Evolutionary conservation across 2,329 filamentous ascomycete genomes (phyloP).

Genomic region (Phialophora expanda): DNA sequence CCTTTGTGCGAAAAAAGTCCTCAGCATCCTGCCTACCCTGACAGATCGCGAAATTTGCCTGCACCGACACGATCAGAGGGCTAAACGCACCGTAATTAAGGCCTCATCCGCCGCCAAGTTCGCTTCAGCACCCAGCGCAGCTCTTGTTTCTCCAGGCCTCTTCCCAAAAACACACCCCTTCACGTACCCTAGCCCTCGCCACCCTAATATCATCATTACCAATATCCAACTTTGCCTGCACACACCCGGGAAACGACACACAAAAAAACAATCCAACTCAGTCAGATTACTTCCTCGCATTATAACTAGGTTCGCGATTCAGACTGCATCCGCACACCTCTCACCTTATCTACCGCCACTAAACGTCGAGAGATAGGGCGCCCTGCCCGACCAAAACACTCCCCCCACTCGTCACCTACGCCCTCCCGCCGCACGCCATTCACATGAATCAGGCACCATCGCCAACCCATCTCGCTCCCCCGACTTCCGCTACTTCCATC

Average conservation of each 20-base stretch:
- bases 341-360: slow-evolving; percentile 37
- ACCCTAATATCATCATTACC: slow-evolving; percentile 18
- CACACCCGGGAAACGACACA: slow-evolving; percentile 1
- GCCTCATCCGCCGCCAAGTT: slow-evolving; percentile 8
- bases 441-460: slow-evolving; percentile 36
- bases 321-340: slow-evolving; percentile 11
- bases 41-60: slow-evolving; percentile 6
- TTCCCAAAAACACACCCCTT: not conserved
- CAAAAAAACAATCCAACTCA: not conserved
- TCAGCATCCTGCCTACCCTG: slow-evolving; percentile 1
- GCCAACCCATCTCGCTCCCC: slow-evolving; percentile 19
- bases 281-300: not conserved
- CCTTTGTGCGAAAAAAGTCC: slow-evolving; percentile 6
- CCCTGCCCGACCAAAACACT: slow-evolving; percentile 24
- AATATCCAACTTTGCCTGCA: slow-evolving; percentile 11
- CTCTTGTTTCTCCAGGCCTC: slow-evolving; percentile 2
- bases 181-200: slow-evolving; percentile 12
- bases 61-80: slow-evolving; percentile 1
- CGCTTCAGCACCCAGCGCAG: not conserved
- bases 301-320: slow-evolving; percentile 16
- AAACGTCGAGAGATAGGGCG: slow-evolving; percentile 33
- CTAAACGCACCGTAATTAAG: slow-evolving; percentile 1
- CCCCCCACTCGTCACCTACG: slow-evolving; percentile 22
- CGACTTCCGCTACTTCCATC: slow-evolving; percentile 25
- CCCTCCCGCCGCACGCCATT: slow-evolving; percentile 21